These are phyloP conservation scores for Cryptococcus deneoformans DNA, from an alignment of 1,284 basidiomycete species.

Conservation along the genomic window DNA sequence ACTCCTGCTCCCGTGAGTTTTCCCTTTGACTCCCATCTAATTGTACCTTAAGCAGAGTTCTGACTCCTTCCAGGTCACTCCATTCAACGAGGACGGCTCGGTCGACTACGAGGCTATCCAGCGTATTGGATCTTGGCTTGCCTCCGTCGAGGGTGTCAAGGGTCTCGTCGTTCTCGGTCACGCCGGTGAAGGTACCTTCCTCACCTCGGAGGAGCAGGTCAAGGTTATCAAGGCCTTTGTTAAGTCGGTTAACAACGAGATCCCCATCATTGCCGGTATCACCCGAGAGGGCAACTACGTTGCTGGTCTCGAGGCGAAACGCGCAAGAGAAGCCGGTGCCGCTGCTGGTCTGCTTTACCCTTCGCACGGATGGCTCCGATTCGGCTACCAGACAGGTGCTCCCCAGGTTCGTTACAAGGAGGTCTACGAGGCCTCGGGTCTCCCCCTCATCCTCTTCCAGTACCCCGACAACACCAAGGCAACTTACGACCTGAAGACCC, in stretches of 20 bases:
- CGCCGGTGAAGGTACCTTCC: constrained; percentile 19
- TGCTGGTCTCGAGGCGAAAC: constrained; percentile 16
- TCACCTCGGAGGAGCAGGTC: constrained; percentile 16
- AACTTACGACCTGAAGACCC: constrained; percentile 16
- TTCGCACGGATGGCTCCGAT: constrained; percentile 17
- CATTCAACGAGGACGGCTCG: constrained; percentile 13
- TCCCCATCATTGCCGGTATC: constrained; percentile 22
- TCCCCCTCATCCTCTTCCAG: constrained; percentile 23
- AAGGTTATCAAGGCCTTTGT: constrained; percentile 17
- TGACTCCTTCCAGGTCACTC: constrained; percentile 3
- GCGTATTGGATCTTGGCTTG: constrained; percentile 18
- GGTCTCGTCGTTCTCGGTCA: constrained; percentile 19
- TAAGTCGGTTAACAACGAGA: constrained; percentile 18
- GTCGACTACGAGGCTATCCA: constrained; percentile 20
- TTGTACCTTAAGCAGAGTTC: no score
- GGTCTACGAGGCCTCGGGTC: constrained; percentile 14
- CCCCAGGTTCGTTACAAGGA: constrained; percentile 15
- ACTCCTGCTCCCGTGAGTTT: constrained; percentile 12
- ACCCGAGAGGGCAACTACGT: constrained; percentile 17
- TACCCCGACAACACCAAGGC: constrained; percentile 17
- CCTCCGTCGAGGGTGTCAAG: constrained; percentile 15
- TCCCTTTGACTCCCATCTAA: no score
- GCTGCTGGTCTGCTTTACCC: constrained; percentile 18
- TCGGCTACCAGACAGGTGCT: constrained; percentile 18
- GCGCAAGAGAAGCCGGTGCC: constrained; percentile 17